Percentiles rank a stretch among this genome's conserved stretches.
Conservation (phyloP, 306 rosid genomes). For the Glycine latifolia region DNA sequence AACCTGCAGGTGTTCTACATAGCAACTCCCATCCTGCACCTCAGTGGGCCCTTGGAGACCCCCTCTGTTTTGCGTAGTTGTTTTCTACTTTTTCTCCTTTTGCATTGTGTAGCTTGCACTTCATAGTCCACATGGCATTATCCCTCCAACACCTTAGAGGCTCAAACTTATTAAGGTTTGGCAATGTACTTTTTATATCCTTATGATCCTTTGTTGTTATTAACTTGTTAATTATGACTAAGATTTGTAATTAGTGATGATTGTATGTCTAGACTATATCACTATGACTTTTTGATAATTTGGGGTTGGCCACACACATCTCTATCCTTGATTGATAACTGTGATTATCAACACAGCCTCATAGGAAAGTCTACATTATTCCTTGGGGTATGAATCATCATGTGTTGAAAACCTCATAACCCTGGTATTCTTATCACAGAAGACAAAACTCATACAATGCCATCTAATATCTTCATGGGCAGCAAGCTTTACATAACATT, state of each 20-base stretch:
- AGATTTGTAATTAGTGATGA: background rate
- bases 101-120: background rate
- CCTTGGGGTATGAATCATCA: constrained; percentile 8
- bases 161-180: background rate
- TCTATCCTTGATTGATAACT: background rate
- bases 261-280: background rate
- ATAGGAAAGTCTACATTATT: background rate
- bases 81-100: too few species aligned
- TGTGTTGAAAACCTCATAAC: background rate
- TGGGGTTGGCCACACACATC: background rate
- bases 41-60: too few species aligned
- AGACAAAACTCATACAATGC: constrained; percentile 12
- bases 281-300: constrained; percentile 6
- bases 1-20: too few species aligned
- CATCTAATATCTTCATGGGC: background rate
- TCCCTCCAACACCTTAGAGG: background rate
- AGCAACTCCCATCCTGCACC: too few species aligned
- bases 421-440: background rate
- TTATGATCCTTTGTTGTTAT: background rate
- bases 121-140: background rate
- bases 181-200: background rate
- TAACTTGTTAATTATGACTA: constrained; percentile 12
- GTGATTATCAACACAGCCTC: constrained; percentile 7
- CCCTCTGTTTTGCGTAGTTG: too few species aligned
- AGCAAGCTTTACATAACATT: background rate